Conservation (phyloP, 2,329 filamentous ascomycete genomes). For the Blastomyces silverae region DNA sequence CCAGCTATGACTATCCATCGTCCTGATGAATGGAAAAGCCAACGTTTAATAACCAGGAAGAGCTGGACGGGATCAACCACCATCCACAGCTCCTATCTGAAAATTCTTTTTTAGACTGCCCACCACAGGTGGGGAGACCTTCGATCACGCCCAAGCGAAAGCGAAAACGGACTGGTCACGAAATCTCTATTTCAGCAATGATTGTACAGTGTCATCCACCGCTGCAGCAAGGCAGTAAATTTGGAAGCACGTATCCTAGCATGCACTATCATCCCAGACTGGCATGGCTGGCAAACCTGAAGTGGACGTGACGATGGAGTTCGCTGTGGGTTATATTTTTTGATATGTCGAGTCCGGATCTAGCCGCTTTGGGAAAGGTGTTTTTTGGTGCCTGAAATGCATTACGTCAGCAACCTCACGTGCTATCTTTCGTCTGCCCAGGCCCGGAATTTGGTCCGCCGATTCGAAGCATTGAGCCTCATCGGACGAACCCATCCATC, state of each 20-base stretch:
- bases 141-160: neutral
- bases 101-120: neutral
- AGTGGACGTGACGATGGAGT: neutral
- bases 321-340: neutral
- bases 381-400: neutral
- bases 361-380: conserved; percentile 6
- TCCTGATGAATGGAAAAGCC: conserved; percentile 20
- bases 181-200: conserved; percentile 9
- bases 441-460: neutral
- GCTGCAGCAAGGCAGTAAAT: neutral
- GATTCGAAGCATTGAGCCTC: neutral
- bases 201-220: conserved; percentile 21
- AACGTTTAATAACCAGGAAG: conserved; percentile 12
- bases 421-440: neutral
- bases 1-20: conserved; percentile 19
- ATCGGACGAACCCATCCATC: neutral
- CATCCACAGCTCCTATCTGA: conserved; percentile 12
- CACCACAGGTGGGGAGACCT: neutral
- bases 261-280: neutral
- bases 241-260: conserved; percentile 1
- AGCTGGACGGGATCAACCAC: conserved; percentile 16
- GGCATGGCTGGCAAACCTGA: neutral
- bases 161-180: neutral
- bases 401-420: conserved; percentile 3
- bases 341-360: neutral